These are phyloP conservation scores for Aspergillus steynii DNA, from an alignment of 495 filamentous ascomycete species.

Conservation along the genomic window DNA sequence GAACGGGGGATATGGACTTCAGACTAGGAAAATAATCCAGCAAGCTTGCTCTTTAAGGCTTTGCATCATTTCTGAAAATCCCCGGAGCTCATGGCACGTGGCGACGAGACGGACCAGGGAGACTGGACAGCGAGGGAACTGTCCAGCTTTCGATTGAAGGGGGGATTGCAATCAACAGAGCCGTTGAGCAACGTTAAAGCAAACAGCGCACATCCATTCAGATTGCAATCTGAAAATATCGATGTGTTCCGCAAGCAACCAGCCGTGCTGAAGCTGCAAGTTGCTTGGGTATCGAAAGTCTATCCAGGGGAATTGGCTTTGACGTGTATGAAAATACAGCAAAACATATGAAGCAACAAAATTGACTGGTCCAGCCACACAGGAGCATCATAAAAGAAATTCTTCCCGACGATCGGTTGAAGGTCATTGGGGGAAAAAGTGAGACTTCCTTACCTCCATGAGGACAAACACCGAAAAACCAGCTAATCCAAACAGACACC, in stretches of 20 bases:
- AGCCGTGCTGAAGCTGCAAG: not conserved
- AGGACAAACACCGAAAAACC: not conserved
- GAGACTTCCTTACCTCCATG: slow-evolving; percentile 11
- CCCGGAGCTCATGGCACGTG: not conserved
- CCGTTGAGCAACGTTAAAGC: not conserved
- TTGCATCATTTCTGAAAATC: not conserved
- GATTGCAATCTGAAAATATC: not conserved
- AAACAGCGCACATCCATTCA: not conserved
- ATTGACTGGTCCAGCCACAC: not conserved
- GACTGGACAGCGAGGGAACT: not conserved
- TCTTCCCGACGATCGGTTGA: not conserved
- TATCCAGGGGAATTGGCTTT: not conserved
- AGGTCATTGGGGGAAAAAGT: not conserved
- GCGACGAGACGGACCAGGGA: not conserved
- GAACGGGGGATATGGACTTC: not conserved
- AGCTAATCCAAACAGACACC: not conserved
- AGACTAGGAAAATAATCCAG: not conserved
- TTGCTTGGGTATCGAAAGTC: not conserved
- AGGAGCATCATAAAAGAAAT: not conserved
- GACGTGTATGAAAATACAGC: not conserved
- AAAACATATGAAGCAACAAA: not conserved
- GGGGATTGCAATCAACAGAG: not conserved
- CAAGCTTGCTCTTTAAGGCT: not conserved
- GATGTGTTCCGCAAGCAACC: not conserved
- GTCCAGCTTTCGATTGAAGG: not conserved